Percentiles rank a stretch among this genome's conserved stretches.
Conservation (phyloP, 768 basidiomycete genomes). For the Cystofilobasidium macerans region DNA sequence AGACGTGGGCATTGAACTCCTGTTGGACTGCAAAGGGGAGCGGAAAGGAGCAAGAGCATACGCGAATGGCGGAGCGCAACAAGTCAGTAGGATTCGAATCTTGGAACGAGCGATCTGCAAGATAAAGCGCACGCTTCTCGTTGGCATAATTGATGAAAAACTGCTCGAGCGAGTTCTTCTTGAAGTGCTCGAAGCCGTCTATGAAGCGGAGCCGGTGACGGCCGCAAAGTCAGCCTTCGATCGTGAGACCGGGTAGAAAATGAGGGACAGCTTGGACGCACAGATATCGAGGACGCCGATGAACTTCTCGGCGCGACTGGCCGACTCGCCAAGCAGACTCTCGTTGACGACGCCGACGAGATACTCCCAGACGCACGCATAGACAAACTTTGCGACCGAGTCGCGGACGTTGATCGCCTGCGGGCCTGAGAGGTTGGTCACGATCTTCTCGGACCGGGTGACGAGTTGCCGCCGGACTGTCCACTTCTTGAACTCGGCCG, state of each 20-base stretch:
- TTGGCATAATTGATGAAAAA: conserved; percentile 99
- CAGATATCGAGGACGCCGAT: conserved; percentile 93
- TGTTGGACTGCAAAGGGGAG: conserved; percentile 53
- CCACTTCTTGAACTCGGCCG: conserved; percentile 96
- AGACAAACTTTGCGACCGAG: conserved; percentile 95
- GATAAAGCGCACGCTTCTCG: conserved; percentile 40
- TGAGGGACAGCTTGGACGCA: conserved; percentile 16
- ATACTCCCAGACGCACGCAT: conserved; percentile 77
- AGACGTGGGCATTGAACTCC: conserved; percentile 98
- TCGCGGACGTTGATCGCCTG: conserved; percentile 92
- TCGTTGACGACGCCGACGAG: conserved; percentile 95
- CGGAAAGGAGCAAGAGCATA: conserved; percentile 43
- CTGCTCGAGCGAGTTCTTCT: conserved; percentile 54
- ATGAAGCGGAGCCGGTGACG: background rate
- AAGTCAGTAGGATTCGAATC: too few species aligned
- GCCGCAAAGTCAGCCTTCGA: background rate
- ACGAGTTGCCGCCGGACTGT: conserved; percentile 94
- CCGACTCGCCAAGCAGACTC: conserved; percentile 86
- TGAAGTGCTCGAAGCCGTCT: conserved; percentile 44
- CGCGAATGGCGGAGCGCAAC: too few species aligned
- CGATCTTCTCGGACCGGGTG: conserved; percentile 89
- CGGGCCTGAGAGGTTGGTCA: conserved; percentile 68
- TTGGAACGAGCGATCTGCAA: too few species aligned
- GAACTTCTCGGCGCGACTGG: conserved; percentile 87
- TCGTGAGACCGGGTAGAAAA: too few species aligned